Evolutionary conservation across 176 grass and related monocot genomes (phyloP).

Genomic region (Lolium perenne): DNA sequence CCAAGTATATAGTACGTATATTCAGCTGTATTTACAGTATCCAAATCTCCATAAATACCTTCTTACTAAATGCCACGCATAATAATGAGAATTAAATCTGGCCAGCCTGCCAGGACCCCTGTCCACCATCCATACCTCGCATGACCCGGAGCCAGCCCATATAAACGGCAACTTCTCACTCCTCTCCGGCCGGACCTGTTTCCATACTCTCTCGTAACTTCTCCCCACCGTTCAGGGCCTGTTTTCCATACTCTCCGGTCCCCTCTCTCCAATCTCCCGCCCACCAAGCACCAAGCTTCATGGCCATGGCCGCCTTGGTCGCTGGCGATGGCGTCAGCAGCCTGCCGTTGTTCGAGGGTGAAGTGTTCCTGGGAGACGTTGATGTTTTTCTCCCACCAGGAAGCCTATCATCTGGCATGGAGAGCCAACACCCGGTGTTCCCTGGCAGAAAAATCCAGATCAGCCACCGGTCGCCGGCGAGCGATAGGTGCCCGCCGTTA

Average conservation of each 20-base stretch:
- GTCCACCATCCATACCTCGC: too few relatives aligned
- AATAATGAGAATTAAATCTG: too few relatives aligned
- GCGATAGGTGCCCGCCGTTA: slow-evolving; percentile 59
- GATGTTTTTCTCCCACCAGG: slow-evolving; percentile 43
- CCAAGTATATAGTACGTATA: too few relatives aligned
- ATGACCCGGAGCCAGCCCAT: too few relatives aligned
- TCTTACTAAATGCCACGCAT: too few relatives aligned
- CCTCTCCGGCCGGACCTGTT: too few relatives aligned
- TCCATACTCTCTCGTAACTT: too few relatives aligned
- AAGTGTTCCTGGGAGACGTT: slow-evolving; percentile 42
- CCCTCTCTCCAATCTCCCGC: background rate
- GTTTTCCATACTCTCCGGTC: background rate
- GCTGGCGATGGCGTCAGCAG: background rate
- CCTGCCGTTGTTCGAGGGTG: slow-evolving; percentile 52
- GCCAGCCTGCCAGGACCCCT: too few relatives aligned
- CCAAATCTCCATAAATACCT: too few relatives aligned
- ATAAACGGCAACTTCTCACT: background rate
- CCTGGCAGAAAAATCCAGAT: slow-evolving; percentile 52
- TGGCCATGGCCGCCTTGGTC: background rate
- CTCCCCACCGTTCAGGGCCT: background rate
- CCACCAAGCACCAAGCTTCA: background rate
- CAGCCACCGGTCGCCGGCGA: slow-evolving; percentile 53
- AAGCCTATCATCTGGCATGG: background rate
- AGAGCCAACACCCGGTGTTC: slow-evolving; percentile 7
- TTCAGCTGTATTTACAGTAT: too few relatives aligned